Evolutionary conservation across 2,329 filamentous ascomycete genomes (phyloP).

Genomic region (Aspergillus thermomutatus): DNA sequence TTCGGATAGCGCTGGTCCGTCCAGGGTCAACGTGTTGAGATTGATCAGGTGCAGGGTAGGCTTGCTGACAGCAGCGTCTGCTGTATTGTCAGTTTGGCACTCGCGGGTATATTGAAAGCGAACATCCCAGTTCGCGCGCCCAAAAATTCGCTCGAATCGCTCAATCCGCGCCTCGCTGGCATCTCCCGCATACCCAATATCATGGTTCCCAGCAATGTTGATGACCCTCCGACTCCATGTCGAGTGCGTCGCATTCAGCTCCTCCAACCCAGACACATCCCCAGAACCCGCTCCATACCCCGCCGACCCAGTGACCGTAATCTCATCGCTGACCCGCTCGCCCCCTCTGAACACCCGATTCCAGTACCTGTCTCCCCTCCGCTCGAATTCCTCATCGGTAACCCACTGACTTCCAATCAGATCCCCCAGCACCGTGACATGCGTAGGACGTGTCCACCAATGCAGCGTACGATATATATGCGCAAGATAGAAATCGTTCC

Average conservation of each 20-base stretch:
- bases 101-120: conserved; percentile 60
- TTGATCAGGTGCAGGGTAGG: conserved; percentile 77
- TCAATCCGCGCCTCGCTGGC: conserved; percentile 70
- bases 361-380: conserved; percentile 74
- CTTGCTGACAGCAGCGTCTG: conserved; percentile 3
- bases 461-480: conserved; percentile 82
- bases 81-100: neutral
- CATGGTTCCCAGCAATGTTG: conserved; percentile 91
- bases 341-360: conserved; percentile 69
- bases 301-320: conserved; percentile 30
- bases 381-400: conserved; percentile 74
- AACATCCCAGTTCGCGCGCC: conserved; percentile 86
- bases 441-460: conserved; percentile 83
- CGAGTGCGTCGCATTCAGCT: conserved; percentile 37
- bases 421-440: conserved; percentile 86
- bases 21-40: conserved; percentile 90
- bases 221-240: conserved; percentile 75
- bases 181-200: conserved; percentile 94
- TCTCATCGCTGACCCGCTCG: conserved; percentile 55
- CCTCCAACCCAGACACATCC: conserved; percentile 23
- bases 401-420: conserved; percentile 96
- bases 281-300: conserved; percentile 40
- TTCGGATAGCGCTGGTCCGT: conserved; percentile 68
- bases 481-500: conserved; percentile 91
- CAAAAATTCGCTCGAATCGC: conserved; percentile 81